These are phyloP conservation scores for Acanthamoeba quina DNA, from an alignment of 208 protist species.

Conservation along the genomic window DNA sequence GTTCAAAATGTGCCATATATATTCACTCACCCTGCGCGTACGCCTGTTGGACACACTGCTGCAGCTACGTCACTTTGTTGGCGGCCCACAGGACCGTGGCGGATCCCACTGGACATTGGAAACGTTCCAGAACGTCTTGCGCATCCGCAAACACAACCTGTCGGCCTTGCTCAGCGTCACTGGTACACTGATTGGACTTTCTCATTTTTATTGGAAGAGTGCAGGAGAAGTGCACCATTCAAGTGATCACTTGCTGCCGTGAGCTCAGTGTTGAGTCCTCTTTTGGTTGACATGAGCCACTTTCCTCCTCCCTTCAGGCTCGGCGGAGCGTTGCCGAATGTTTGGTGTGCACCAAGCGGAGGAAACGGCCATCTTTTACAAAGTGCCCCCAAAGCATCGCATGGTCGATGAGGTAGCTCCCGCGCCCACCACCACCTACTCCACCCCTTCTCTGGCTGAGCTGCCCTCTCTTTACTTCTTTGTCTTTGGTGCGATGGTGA, in stretches of 20 bases:
- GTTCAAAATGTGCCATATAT: too few species aligned
- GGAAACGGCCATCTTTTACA: constrained; percentile 1
- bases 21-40: background rate
- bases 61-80: constrained; percentile 47
- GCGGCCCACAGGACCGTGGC: background rate
- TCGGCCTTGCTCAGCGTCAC: constrained; percentile 32
- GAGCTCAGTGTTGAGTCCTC: too few species aligned
- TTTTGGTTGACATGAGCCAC: background rate
- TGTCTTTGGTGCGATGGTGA: too few species aligned
- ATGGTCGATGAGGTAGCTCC: constrained; percentile 53
- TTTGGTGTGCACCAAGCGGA: constrained; percentile 36
- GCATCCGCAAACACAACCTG: constrained; percentile 51
- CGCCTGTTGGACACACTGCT: background rate
- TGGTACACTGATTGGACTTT: background rate
- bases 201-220: too few species aligned
- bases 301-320: background rate
- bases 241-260: too few species aligned
- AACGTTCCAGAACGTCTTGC: constrained; percentile 43
- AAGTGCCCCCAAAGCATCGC: constrained; percentile 30
- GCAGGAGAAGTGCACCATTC: too few species aligned
- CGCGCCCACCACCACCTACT: too few species aligned
- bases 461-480: too few species aligned
- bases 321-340: constrained; percentile 50
- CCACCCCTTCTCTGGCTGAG: too few species aligned
- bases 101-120: constrained; percentile 35